Evolutionary conservation across 148 eudicot species (phyloP), one percentile per base, ranked within the genome.

Genomic region (Rhododendron henanense): DNA sequence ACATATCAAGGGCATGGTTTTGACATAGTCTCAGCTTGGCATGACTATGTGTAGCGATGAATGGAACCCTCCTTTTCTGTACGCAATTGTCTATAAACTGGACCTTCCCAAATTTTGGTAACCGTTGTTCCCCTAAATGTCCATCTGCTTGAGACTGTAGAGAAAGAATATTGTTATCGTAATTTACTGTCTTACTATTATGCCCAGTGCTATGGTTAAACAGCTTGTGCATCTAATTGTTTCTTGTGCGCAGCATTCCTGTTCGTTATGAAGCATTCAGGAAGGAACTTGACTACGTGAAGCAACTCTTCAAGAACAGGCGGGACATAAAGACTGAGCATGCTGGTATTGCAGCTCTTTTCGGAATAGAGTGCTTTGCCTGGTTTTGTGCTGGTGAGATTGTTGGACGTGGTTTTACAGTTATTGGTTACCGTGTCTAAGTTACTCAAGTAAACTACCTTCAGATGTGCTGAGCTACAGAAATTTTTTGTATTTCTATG

Each of bases 381-480:
- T 94, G 96, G 96, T 93, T 83, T 84, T 93, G 93, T 87, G 94
- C 92, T 37, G 96, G 96, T 33, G 94, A 94, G 89, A 88, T 93
- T 19, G 89, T 90, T 41, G 96, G 96, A 74, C 89, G 95, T 81
- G 95, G 96, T 77, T 93, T 93, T 87, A 91, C 91, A 53, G 33
- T 94, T 82, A 91, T 91, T 44, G 95, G 96, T 89, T 93, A 94
- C 87, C 65, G 86, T 84, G 94, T 90, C 81, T 94, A 87, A 89
- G 65, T 84, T 21, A 19, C 33, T 48, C 77, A 19, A 37, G 85
- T 47, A 82, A 85, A 50, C 21, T 74, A 86, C 88, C 77, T 76
- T 81, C 78, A 77, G 76, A 77, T 44, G 4, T n/a, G 86, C 85
- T 31, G 67, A 83, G 77, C 59, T 85, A 80, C 89, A 65, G 84